These are phyloP conservation scores for Raddia distichophylla DNA, from an alignment of 176 grass and related monocot species.

Conservation along the genomic window DNA sequence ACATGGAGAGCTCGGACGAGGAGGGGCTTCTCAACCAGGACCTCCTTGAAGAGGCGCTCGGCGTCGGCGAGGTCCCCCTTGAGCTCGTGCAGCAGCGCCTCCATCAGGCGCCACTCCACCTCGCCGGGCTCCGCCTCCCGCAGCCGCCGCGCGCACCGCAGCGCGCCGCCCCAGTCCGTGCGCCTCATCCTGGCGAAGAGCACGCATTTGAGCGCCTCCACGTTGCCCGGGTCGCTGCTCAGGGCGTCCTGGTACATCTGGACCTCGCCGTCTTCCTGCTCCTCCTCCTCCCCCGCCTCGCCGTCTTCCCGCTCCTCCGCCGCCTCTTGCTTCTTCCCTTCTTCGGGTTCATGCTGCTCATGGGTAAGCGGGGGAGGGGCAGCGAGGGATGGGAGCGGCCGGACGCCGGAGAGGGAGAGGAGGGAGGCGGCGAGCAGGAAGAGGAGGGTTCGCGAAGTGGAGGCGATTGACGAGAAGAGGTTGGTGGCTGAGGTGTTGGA, in stretches of 20 bases:
- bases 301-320: background rate
- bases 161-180: constrained; percentile 61
- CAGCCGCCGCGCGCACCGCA: constrained; percentile 57
- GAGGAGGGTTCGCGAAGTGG: constrained; percentile 37
- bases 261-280: constrained; percentile 40
- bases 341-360: background rate
- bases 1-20: constrained; percentile 83
- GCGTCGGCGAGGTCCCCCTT: constrained; percentile 66
- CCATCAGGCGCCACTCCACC: constrained; percentile 80
- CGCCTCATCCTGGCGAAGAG: constrained; percentile 76
- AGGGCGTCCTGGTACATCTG: constrained; percentile 69
- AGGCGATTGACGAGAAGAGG: constrained; percentile 29
- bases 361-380: constrained; percentile 14
- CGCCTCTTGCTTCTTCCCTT: background rate
- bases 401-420: constrained; percentile 40
- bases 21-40: constrained; percentile 72
- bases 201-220: constrained; percentile 72
- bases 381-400: constrained; percentile 28
- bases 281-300: constrained; percentile 18
- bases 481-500: constrained; percentile 1
- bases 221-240: constrained; percentile 55
- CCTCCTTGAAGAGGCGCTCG: constrained; percentile 66
- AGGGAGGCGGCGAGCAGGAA: constrained; percentile 43
- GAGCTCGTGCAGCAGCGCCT: constrained; percentile 72
- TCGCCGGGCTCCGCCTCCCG: constrained; percentile 61